phyloP scores from a whole-genome alignment of 116 monocot genomes.

The Dioscorea cayenensis region DNA sequence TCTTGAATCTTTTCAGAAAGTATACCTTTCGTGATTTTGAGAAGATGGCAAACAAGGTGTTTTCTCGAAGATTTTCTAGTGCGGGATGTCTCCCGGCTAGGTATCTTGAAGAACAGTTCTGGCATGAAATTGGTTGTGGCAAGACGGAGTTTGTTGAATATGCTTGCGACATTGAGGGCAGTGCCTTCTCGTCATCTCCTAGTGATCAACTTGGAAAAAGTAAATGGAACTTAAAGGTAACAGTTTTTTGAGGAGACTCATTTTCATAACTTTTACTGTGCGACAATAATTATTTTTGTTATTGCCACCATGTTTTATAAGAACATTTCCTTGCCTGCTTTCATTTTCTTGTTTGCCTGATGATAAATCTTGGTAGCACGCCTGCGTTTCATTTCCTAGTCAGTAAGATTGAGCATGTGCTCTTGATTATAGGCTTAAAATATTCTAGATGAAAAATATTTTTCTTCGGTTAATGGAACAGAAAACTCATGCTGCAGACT shows the following conservation, averaged over 20 bases:
- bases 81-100: constrained; percentile 69
- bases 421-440: too few species aligned
- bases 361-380: too few species aligned
- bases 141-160: constrained; percentile 89
- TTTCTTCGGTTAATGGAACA: too few species aligned
- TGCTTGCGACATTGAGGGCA: constrained; percentile 98
- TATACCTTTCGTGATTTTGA: constrained; percentile 94
- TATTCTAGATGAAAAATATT: too few species aligned
- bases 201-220: constrained; percentile 84
- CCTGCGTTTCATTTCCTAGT: too few species aligned
- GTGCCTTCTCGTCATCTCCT: constrained; percentile 90
- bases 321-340: too few species aligned
- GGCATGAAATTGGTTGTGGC: constrained; percentile 89
- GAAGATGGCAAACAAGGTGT: constrained; percentile 95
- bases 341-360: too few species aligned
- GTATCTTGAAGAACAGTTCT: constrained; percentile 95
- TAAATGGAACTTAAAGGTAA: constrained; percentile 96
- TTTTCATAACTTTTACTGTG: neutral
- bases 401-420: too few species aligned
- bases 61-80: constrained; percentile 73
- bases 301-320: too few species aligned
- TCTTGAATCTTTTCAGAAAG: constrained; percentile 49
- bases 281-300: neutral
- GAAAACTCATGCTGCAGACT: too few species aligned
- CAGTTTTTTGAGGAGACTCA: neutral